Conservation (phyloP, 495 filamentous ascomycete genomes). For the Bacidia rubella region DNA sequence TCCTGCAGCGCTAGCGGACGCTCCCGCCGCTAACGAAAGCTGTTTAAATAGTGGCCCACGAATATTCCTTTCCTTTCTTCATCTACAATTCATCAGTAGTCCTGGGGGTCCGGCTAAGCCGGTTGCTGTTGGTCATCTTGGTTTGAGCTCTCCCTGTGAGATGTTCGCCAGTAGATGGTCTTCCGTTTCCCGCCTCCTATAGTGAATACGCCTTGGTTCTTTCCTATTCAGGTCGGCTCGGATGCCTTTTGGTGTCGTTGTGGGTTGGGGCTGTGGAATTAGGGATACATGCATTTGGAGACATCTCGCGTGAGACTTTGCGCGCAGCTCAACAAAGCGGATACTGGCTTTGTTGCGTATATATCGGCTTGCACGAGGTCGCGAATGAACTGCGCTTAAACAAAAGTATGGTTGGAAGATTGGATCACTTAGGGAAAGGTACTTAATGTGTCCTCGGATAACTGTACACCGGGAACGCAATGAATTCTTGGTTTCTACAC, state of each 20-base stretch:
- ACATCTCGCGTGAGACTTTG: background rate
- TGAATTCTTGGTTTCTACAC: too few species aligned
- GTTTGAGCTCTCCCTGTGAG: slow-evolving; percentile 15
- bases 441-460: too few species aligned
- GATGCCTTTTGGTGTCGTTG: slow-evolving; percentile 3
- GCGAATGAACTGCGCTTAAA: too few species aligned
- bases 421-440: too few species aligned
- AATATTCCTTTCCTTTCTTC: slow-evolving; percentile 10
- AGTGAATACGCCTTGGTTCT: slow-evolving; percentile 18
- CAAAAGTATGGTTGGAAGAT: too few species aligned
- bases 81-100: slow-evolving; percentile 21
- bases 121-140: slow-evolving; percentile 23
- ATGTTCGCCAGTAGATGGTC: slow-evolving; percentile 18
- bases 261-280: slow-evolving; percentile 24
- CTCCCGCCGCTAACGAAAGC: too few species aligned
- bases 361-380: too few species aligned
- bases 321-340: background rate
- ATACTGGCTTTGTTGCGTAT: too few species aligned
- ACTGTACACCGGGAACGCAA: too few species aligned
- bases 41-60: background rate
- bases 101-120: slow-evolving; percentile 24
- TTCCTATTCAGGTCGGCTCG: slow-evolving; percentile 18
- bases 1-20: too few species aligned
- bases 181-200: slow-evolving; percentile 27
- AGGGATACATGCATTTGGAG: slow-evolving; percentile 14